These are phyloP conservation scores for Cladosporium phlei DNA, from an alignment of 2,329 filamentous ascomycete species.

Conservation along the genomic window DNA sequence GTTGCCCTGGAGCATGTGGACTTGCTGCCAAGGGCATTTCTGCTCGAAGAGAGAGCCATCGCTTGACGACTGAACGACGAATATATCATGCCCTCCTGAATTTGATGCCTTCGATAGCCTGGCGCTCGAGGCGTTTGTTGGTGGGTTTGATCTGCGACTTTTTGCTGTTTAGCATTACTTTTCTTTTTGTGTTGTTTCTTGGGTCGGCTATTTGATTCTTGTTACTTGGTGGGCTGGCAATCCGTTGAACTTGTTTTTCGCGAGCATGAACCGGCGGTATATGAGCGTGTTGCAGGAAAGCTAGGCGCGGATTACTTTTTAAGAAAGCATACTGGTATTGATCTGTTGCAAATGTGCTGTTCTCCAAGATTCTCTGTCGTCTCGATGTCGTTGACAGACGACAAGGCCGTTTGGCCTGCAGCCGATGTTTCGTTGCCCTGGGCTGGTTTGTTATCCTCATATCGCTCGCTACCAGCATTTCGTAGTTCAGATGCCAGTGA, in stretches of 20 bases:
- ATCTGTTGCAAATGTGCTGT: too few species aligned
- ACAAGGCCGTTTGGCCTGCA: too few species aligned
- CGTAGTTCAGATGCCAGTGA: too few species aligned
- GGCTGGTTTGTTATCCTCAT: too few species aligned
- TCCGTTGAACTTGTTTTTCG: not conserved
- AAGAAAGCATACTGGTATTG: constrained; percentile 1
- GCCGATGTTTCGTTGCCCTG: too few species aligned
- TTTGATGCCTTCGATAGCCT: constrained; percentile 20
- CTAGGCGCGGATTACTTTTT: not conserved
- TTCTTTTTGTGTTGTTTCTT: not conserved
- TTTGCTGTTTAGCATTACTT: not conserved
- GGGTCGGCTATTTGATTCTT: not conserved
- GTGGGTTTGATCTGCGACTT: not conserved
- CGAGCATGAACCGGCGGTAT: not conserved
- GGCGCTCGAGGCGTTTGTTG: constrained; percentile 23
- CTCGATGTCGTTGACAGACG: too few species aligned
- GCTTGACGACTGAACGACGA: constrained; percentile 23
- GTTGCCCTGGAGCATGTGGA: too few species aligned
- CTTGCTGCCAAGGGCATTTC: too few species aligned
- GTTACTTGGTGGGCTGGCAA: not conserved
- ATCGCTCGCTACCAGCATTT: too few species aligned
- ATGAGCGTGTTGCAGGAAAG: not conserved
- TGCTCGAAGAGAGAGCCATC: too few species aligned
- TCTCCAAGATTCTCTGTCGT: too few species aligned
- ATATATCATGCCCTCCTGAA: constrained; percentile 18